Conservation (phyloP, 2,329 filamentous ascomycete genomes). For the Pestalotiopsis sp. region DNA sequence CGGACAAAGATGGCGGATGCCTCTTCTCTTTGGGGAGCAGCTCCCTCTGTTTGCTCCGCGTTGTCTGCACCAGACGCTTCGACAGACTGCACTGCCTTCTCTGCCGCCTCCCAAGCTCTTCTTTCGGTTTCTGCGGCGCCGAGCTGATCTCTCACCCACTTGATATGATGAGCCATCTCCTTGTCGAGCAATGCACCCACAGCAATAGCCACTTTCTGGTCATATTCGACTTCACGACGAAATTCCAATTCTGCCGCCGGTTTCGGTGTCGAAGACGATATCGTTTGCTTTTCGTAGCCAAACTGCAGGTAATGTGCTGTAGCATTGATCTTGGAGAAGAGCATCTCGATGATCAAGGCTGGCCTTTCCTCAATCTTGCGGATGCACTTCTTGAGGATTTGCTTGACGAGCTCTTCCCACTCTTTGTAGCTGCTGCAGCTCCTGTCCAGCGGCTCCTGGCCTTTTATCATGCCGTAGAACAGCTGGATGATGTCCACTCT, state of each 20-base stretch:
- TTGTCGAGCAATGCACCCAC: conserved; percentile 81
- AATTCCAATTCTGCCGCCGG: conserved; percentile 85
- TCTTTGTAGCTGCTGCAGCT: conserved; percentile 74
- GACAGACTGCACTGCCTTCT: conserved; percentile 58
- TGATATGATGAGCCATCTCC: conserved; percentile 73
- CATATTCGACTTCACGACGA: conserved; percentile 68
- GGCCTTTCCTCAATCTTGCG: conserved; percentile 86
- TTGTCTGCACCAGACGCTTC: conserved; percentile 34
- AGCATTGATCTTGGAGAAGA: conserved; percentile 88
- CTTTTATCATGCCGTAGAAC: conserved; percentile 90
- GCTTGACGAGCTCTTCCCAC: conserved; percentile 87
- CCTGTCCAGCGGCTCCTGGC: conserved; percentile 74
- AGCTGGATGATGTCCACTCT: conserved; percentile 88
- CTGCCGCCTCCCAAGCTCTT: conserved; percentile 75
- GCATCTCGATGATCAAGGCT: conserved; percentile 84
- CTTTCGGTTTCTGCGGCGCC: conserved; percentile 71
- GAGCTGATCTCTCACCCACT: conserved; percentile 79
- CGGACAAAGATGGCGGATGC: conserved; percentile 58
- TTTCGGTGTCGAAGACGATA: conserved; percentile 61
- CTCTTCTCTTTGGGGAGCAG: conserved; percentile 34
- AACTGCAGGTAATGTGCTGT: conserved; percentile 89
- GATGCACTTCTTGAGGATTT: conserved; percentile 79
- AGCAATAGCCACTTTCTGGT: conserved; percentile 77
- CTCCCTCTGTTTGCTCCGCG: conserved; percentile 27
- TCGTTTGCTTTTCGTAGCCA: conserved; percentile 80